Percentiles rank a stretch among this genome's conserved stretches.
Conservation (phyloP, 805 yeast species). For the Ogataea sp. region DNA sequence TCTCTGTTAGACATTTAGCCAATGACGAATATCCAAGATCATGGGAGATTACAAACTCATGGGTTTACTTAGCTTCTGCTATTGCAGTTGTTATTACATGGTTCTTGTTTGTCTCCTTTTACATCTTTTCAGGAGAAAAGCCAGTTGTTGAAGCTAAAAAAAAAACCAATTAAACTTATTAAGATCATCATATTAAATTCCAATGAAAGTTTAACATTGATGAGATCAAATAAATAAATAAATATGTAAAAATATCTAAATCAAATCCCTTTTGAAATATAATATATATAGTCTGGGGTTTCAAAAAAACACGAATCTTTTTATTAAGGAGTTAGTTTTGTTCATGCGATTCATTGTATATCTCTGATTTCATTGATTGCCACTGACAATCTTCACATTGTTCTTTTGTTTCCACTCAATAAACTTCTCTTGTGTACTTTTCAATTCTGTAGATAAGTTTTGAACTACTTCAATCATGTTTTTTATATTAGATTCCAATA, state of each 20-base stretch:
- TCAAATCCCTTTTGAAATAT: background rate
- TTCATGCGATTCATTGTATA: too few relatives aligned
- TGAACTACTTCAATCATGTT: conserved; percentile 36
- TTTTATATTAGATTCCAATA: conserved; percentile 45
- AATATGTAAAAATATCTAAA: background rate
- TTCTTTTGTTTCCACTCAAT: conserved; percentile 41
- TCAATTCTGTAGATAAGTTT: conserved; percentile 31
- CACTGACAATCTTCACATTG: conserved; percentile 38
- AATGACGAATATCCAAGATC: conserved; percentile 92
- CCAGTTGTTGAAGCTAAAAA: conserved; percentile 4
- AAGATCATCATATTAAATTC: too few relatives aligned
- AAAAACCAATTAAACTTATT: background rate
- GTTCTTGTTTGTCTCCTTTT: conserved; percentile 67
- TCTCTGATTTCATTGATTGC: too few relatives aligned
- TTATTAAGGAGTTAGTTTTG: too few relatives aligned
- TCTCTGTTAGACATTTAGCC: conserved; percentile 88
- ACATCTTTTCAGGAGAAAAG: conserved; percentile 30
- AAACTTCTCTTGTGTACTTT: conserved; percentile 32
- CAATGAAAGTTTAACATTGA: too few relatives aligned
- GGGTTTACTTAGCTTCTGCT: conserved; percentile 80
- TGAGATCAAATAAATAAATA: background rate
- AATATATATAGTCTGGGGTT: too few relatives aligned
- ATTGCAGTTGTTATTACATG: conserved; percentile 64
- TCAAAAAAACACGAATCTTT: too few relatives aligned
- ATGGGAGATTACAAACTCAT: conserved; percentile 87